phyloP scores from a whole-genome alignment of 164 flowering plant species.

The grape (Vitis vinifera) region ASM3070453v1 NC_081820.1:4890001-4890500 shows the following conservation, averaged over 20 bases:
- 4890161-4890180: too few relatives aligned
- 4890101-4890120: too few relatives aligned
- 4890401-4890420: too few relatives aligned
- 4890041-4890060: constrained; percentile 39
- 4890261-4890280: background rate
- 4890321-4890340: too few relatives aligned
- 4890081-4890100: background rate
- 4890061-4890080: constrained; percentile 30
- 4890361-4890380: too few relatives aligned
- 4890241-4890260: constrained; percentile 10
- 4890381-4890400: too few relatives aligned
- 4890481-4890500: constrained; percentile 13
- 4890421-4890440: constrained; percentile 41
- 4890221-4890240: too few relatives aligned
- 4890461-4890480: constrained; percentile 25
- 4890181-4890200: too few relatives aligned
- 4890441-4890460: constrained; percentile 26
- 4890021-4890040: constrained; percentile 31
- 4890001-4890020: constrained; percentile 40
- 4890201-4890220: background rate
- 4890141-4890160: too few relatives aligned
- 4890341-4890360: too few relatives aligned
- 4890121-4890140: too few relatives aligned
- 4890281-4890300: background rate
- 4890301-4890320: background rate